Base-by-base conservation (phyloP, 768 basidiomycete species). In the Rhodotorula diobovata region DNA sequence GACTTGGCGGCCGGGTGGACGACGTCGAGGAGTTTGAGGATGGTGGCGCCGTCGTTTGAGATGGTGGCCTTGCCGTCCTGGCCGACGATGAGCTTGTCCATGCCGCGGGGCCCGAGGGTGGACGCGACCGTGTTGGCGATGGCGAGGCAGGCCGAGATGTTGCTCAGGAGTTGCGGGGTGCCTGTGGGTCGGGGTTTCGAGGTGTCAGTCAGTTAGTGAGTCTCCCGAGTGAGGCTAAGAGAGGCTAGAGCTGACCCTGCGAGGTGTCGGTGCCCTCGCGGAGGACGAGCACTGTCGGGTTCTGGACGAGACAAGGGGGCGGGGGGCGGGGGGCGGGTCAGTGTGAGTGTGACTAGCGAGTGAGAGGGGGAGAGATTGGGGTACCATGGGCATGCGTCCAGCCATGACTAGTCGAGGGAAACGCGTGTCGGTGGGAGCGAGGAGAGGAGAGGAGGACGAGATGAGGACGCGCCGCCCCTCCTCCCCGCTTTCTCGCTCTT, bases 11-110 rank as follows among this genome's bases (percentile, higher is more conserved):
- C 95, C 58, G 96, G 96, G 81, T 99, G 96, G 3, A 99, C 89
- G 79, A 99, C 94, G 74, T 99, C 96, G 72, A 99, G 86, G 70
- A 99, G 85, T 81, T 96, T 95, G 79, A 99, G 85, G 79, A 99
- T 96, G 71, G 96, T 99, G 46, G 96, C 96, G 68, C 96, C 96
- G 86, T 99, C 96, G 81, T 99, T 99, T 32, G 96, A 98, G 79
- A 99, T 99, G 83, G 96, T 95, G 16, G 96, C 93, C 71, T 94
- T 90, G 61, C 96, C 95, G 67, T 93, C 87, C 69, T 91, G 89
- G 71, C 89, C 89, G 4, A 97, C 95, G 64, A 77, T 77, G 56
- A 98, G 84, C 80, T 97, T 98, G 81, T 99, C 96, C 96, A 99
- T 98, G 73, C 96, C 96, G 70, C 96, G 85, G 15, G 96, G 96